These are phyloP conservation scores for Chrysosporium keratinophilum DNA, from an alignment of 2,329 filamentous ascomycete species.

Conservation along the genomic window DNA sequence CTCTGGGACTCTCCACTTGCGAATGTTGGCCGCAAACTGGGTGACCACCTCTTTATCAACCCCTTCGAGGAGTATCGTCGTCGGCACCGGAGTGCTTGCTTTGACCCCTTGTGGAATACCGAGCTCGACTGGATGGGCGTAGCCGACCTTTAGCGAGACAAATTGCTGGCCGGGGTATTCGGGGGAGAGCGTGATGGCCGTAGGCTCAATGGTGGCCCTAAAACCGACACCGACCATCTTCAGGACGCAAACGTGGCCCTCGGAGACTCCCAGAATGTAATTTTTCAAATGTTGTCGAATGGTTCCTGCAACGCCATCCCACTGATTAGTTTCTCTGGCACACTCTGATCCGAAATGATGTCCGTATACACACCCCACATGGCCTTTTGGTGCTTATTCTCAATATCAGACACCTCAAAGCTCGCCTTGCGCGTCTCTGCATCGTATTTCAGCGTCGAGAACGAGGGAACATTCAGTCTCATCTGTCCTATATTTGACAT, in stretches of 20 bases:
- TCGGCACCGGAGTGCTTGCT: slow-evolving; percentile 81
- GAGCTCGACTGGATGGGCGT: slow-evolving; percentile 89
- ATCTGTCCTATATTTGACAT: slow-evolving; percentile 51
- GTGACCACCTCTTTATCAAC: slow-evolving; percentile 76
- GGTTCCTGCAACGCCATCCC: slow-evolving; percentile 53
- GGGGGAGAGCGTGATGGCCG: slow-evolving; percentile 53
- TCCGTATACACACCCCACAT: slow-evolving; percentile 72
- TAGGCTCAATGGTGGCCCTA: slow-evolving; percentile 73
- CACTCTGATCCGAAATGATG: neutral
- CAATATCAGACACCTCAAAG: slow-evolving; percentile 59
- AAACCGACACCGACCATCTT: slow-evolving; percentile 93
- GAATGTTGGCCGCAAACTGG: slow-evolving; percentile 80
- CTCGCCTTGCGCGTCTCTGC: slow-evolving; percentile 50
- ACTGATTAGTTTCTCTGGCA: neutral
- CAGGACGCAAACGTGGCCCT: slow-evolving; percentile 89
- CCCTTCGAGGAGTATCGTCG: slow-evolving; percentile 80
- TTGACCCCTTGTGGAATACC: slow-evolving; percentile 71
- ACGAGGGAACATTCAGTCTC: slow-evolving; percentile 67
- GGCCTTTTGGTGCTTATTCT: slow-evolving; percentile 65
- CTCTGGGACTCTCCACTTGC: slow-evolving; percentile 81
- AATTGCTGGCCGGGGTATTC: slow-evolving; percentile 76
- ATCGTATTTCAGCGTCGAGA: slow-evolving; percentile 62
- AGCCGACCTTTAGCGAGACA: slow-evolving; percentile 88
- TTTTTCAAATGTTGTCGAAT: slow-evolving; percentile 82
- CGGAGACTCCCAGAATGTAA: slow-evolving; percentile 84